phyloP scores from a whole-genome alignment of 169 alveolate species.

The Cyclospora cayetanensis region DNA sequence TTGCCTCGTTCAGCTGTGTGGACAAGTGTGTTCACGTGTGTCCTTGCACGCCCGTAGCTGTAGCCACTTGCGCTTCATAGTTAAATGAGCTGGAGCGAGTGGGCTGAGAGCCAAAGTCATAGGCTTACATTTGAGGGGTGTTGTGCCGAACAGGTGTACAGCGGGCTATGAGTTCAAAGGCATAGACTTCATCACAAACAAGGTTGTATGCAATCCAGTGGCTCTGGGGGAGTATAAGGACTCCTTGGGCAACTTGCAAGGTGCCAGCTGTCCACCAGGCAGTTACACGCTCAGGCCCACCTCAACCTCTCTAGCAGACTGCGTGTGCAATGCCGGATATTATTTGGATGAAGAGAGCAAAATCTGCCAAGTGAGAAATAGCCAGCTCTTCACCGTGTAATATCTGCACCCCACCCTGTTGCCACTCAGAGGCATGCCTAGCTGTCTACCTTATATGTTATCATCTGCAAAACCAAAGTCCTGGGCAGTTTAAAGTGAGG shows the following conservation, averaged over 20 bases:
- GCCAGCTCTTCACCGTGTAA: too few relatives aligned
- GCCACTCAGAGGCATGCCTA: too few relatives aligned
- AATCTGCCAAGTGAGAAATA: constrained; percentile 45
- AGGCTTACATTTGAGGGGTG: too few relatives aligned
- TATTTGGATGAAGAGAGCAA: background rate
- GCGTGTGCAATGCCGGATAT: constrained; percentile 68
- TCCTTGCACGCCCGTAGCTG: too few relatives aligned
- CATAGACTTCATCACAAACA: constrained; percentile 13
- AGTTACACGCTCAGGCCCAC: constrained; percentile 80
- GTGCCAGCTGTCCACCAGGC: constrained; percentile 82
- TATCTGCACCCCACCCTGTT: too few relatives aligned
- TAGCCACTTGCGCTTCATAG: too few relatives aligned
- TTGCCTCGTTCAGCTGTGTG: background rate
- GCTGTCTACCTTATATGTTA: too few relatives aligned
- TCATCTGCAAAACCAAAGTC: too few relatives aligned
- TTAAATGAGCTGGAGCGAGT: too few relatives aligned
- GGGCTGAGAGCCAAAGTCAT: too few relatives aligned
- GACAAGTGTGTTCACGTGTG: too few relatives aligned
- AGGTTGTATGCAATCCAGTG: constrained; percentile 76
- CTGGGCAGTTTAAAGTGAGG: too few relatives aligned
- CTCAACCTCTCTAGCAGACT: constrained; percentile 49
- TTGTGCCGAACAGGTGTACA: constrained; percentile 72
- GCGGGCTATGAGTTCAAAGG: constrained; percentile 75
- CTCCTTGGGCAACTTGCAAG: constrained; percentile 78
- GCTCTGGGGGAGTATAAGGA: constrained; percentile 78